Evolutionary conservation across 1,284 basidiomycete genomes (phyloP), one percentile per base, ranked within the genome.

Genomic region (Cutaneotrichosporon cutaneum): DNA sequence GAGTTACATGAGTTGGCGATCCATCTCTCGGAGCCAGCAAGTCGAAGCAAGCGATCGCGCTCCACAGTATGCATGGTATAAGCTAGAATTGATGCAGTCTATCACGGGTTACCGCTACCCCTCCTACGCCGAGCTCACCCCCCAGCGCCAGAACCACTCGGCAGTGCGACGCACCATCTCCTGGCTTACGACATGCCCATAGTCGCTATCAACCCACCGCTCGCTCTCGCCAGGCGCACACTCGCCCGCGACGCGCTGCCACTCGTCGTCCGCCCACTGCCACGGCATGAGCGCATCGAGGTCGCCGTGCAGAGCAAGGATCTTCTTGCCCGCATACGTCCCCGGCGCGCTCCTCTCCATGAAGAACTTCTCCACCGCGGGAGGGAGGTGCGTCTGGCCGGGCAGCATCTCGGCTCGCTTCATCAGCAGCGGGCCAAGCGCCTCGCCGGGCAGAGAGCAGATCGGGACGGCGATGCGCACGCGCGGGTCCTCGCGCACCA

Each of bases 271-370:
- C 22, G 67, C 51, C 26, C 80, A 63, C 16, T 44, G 2, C 18
- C 69, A 56, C 39, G 79, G 70, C 50, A 81, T 69, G 47, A 77
- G 59, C 18, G 53, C 61, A 62, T 83, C 82, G 1, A 71, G 71
- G 26, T 48, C 68, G 0, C 82, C 89, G 1, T 86, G 86, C 4
- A 91, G 74, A 0, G 88, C 84, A 6, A 90, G 80, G 18, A 92
- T 83, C 70, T 84, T 85, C 78, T 89, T 90, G 0, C 84, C 85
- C 1, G 81, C 62, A 74, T 88, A 91, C 33, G 45, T 21, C n/a
- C 42, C 58, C 3, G 47, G 24, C 3, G 51, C 22, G 10, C 42
- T 32, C 3, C 39, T 44, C 18, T n/a, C 27, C 22, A 32, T 4
- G 26, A 50, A 56, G 54, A 26, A 62, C 32, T 18, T 11, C 9